A percentile compares a stretch with the other conserved stretches of the same genome.
Evolutionary conservation across 2,329 filamentous ascomycete species (phyloP).

Genomic region (Nemania sp.): DNA sequence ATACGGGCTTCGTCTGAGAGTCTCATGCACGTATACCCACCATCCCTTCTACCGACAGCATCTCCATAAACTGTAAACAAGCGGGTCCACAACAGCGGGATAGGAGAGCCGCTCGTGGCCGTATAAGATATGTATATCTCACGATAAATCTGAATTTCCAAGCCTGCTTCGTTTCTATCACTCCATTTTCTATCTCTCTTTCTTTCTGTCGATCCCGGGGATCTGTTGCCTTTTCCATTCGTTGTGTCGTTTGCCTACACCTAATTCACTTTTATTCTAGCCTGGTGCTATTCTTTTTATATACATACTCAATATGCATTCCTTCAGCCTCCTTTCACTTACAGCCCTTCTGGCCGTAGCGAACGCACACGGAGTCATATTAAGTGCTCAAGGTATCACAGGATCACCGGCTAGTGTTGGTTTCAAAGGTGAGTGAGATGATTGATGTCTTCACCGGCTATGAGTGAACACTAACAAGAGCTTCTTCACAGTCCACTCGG

Average conservation of each 20-base stretch:
- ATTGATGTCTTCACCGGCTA: neutral
- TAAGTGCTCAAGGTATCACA: conserved; percentile 59
- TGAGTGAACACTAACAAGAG: conserved; percentile 5
- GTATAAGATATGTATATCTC: conserved; percentile 42
- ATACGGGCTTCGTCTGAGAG: conserved; percentile 33
- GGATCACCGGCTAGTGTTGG: conserved; percentile 62
- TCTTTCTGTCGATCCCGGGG: conserved; percentile 46
- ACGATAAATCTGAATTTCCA: conserved; percentile 37
- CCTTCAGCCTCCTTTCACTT: conserved; percentile 51
- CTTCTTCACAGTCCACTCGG: conserved; percentile 11
- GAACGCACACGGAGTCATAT: conserved; percentile 61
- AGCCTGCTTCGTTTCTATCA: conserved; percentile 41
- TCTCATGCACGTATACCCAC: conserved; percentile 17
- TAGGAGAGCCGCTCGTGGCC: conserved; percentile 29
- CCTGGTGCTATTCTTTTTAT: conserved; percentile 50
- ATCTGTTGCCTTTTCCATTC: conserved; percentile 45
- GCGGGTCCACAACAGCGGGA: conserved; percentile 19
- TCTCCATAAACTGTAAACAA: conserved; percentile 26
- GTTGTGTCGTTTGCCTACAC: conserved; percentile 37
- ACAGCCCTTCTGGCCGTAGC: conserved; percentile 53
- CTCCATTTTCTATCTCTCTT: conserved; percentile 39
- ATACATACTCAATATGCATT: conserved; percentile 53
- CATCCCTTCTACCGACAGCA: conserved; percentile 15
- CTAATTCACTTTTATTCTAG: conserved; percentile 46
- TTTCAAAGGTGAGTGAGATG: conserved; percentile 57